Evolutionary conservation across 1,284 basidiomycete genomes (phyloP).

Genomic region (Pseudozyma tsukubaensis): DNA sequence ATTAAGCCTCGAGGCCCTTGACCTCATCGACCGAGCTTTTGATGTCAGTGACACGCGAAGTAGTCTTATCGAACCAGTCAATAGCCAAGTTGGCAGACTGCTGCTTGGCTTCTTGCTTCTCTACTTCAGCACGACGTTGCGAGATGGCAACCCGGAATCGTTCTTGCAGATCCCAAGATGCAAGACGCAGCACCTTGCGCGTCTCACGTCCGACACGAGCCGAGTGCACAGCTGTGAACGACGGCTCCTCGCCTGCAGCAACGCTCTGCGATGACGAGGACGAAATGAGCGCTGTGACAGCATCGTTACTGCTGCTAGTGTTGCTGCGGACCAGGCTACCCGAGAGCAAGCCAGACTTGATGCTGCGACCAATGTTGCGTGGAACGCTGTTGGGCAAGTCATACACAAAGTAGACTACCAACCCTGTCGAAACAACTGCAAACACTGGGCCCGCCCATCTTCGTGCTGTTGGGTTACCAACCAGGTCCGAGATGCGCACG

Average conservation of each 20-base stretch:
- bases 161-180: conserved; percentile 90
- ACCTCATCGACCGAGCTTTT: conserved; percentile 24
- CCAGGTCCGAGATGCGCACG: conserved; percentile 72
- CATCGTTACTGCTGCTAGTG: conserved; percentile 12
- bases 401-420: conserved; percentile 83
- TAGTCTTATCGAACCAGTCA: conserved; percentile 56
- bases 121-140: conserved; percentile 75
- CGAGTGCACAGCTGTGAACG: conserved; percentile 79
- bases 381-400: conserved; percentile 92
- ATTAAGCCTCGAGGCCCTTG: conserved; percentile 28
- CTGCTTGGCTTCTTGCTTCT: conserved; percentile 60
- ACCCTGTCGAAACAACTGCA: conserved; percentile 79
- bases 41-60: conserved; percentile 27
- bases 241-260: conserved; percentile 22
- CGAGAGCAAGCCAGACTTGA: conserved; percentile 49
- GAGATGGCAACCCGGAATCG: conserved; percentile 83
- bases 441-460: conserved; percentile 89
- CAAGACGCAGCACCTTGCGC: conserved; percentile 90
- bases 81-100: conserved; percentile 53
- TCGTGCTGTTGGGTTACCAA: conserved; percentile 83
- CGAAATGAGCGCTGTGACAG: conserved; percentile 2
- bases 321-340: conserved; percentile 25
- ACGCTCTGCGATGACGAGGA: conserved; percentile 8
- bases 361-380: conserved; percentile 73
- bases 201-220: conserved; percentile 84